A percentile compares a stretch with the other conserved stretches of the same genome.
Evolutionary conservation across 768 basidiomycete species (phyloP).

Genomic region (Kwoniella botswanensis): DNA sequence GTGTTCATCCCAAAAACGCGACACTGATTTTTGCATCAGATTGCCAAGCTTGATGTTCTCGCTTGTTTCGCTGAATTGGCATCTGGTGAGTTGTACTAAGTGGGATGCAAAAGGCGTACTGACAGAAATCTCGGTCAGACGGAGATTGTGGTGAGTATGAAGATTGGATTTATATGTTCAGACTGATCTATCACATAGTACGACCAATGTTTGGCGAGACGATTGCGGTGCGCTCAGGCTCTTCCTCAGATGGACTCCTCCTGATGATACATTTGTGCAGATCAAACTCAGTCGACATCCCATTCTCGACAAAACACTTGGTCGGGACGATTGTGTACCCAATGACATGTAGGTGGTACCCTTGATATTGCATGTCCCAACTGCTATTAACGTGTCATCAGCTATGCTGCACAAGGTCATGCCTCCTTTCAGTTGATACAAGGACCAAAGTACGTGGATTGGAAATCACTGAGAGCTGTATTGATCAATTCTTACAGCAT

Average conservation of each 20-base stretch:
- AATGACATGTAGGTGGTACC: conserved; percentile 75
- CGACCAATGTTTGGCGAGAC: conserved; percentile 69
- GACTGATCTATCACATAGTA: conserved; percentile 61
- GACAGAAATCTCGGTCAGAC: conserved; percentile 1
- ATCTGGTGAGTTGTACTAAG: conserved; percentile 65
- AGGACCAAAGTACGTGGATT: conserved; percentile 65
- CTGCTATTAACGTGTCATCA: not conserved
- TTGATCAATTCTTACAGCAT: conserved; percentile 61
- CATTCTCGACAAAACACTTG: conserved; percentile 74
- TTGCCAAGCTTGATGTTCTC: conserved; percentile 86
- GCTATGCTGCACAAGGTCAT: conserved; percentile 61
- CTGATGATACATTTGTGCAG: conserved; percentile 21
- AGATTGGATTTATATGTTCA: not conserved
- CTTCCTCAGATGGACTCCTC: not conserved
- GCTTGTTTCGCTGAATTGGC: conserved; percentile 85
- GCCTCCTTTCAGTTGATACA: conserved; percentile 89
- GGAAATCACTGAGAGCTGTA: not conserved
- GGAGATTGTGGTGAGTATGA: conserved; percentile 22
- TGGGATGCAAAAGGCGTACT: not conserved
- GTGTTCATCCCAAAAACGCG: not conserved
- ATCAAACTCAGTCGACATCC: conserved; percentile 90
- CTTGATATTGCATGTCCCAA: not conserved
- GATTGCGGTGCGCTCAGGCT: conserved; percentile 39
- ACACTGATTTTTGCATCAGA: conserved; percentile 60
- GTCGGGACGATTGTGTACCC: conserved; percentile 72